Conservation (phyloP, 345 rosid species). For the Acer yangbiense region DNA sequence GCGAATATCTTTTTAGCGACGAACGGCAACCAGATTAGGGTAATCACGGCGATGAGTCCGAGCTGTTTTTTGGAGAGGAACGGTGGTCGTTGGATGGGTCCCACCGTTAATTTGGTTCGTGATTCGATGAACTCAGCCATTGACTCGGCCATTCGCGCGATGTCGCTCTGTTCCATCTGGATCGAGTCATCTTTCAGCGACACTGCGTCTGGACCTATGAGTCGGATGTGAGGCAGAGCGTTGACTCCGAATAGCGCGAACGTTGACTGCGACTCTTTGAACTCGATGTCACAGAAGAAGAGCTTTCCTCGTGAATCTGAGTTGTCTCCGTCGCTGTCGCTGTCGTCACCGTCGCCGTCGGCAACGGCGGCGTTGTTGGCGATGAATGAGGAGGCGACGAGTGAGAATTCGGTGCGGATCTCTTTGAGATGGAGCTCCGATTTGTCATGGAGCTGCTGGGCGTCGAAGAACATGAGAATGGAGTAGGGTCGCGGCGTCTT, state of each 20-base stretch:
- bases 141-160: constrained; percentile 74
- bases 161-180: constrained; percentile 71
- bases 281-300: constrained; percentile 86
- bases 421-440: constrained; percentile 71
- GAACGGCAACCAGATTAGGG: constrained; percentile 54
- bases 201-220: constrained; percentile 51
- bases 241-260: constrained; percentile 79
- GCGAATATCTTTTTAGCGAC: constrained; percentile 44
- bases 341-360: constrained; percentile 4
- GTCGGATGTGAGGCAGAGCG: constrained; percentile 90
- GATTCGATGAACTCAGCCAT: constrained; percentile 76
- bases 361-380: constrained; percentile 48
- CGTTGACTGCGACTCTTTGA: constrained; percentile 63
- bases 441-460: constrained; percentile 65
- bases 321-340: neutral
- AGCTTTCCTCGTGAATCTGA: constrained; percentile 45
- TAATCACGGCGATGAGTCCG: constrained; percentile 24
- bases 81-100: constrained; percentile 77
- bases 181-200: constrained; percentile 66
- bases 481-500: constrained; percentile 75
- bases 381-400: constrained; percentile 73
- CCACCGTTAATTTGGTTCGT: constrained; percentile 59
- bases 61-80: constrained; percentile 51
- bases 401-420: constrained; percentile 64
- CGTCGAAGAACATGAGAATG: constrained; percentile 86